A percentile compares a stretch with the other conserved stretches of the same genome.
Conservation (phyloP, 2,329 filamentous ascomycete genomes). For the Verticillium tricorpus region DNA sequence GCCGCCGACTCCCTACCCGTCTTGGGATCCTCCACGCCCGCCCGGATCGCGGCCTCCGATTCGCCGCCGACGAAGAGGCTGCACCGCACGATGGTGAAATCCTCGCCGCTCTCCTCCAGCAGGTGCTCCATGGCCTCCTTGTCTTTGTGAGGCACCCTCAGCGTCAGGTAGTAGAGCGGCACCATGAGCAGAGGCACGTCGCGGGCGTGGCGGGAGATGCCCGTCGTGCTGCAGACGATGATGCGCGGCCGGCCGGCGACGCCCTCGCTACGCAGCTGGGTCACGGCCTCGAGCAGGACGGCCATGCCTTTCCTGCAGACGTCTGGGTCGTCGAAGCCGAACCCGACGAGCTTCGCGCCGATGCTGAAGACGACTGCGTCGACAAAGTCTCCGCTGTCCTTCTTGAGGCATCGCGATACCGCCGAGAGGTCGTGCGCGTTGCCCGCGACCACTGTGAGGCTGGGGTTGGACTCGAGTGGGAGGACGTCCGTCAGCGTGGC, state of each 20-base stretch:
- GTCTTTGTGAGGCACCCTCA: conserved; percentile 34
- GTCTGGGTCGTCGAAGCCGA: conserved; percentile 37
- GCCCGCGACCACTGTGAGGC: conserved; percentile 41
- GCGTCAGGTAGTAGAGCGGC: conserved; percentile 34
- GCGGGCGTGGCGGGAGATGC: conserved; percentile 29
- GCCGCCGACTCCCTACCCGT: conserved; percentile 27
- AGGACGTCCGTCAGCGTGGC: conserved; percentile 39
- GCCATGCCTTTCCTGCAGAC: conserved; percentile 42
- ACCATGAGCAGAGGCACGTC: conserved; percentile 35
- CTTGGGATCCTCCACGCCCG: conserved; percentile 26
- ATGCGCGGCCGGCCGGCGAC: conserved; percentile 26
- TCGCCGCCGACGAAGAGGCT: conserved; percentile 23
- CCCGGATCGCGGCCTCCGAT: conserved; percentile 18
- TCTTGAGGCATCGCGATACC: conserved; percentile 31
- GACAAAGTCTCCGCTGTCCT: conserved; percentile 27
- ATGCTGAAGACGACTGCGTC: conserved; percentile 44
- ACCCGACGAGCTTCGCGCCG: conserved; percentile 30
- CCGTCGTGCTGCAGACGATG: conserved; percentile 36
- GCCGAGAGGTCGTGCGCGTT: conserved; percentile 37
- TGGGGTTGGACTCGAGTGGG: conserved; percentile 21
- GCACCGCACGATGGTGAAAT: conserved; percentile 26
- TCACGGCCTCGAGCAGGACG: conserved; percentile 35
- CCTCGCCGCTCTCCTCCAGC: conserved; percentile 19
- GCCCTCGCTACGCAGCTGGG: conserved; percentile 18
- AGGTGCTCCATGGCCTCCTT: conserved; percentile 39